Conservation (phyloP, 164 flowering plant species). For the Berberis vulgaris region DNA sequence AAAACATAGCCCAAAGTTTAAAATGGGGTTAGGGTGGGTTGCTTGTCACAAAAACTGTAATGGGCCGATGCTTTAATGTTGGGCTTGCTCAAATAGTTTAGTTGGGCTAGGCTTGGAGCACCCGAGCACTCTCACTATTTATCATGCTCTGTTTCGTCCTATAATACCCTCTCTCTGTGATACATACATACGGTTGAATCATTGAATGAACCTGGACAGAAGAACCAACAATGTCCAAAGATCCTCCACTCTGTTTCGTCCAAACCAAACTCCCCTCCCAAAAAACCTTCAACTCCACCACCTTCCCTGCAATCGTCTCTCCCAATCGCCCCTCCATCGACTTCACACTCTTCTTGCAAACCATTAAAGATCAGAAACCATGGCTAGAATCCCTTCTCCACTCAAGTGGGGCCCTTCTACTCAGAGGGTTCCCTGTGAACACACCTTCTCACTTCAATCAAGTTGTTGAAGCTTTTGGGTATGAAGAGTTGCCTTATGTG, state of each 20-base stretch:
- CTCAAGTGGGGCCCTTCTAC: constrained; percentile 59
- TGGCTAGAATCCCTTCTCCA: constrained; percentile 45
- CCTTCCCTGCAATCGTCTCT: constrained; percentile 41
- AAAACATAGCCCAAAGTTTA: no score
- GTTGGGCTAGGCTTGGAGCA: no score
- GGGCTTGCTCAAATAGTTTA: no score
- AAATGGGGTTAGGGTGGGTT: no score
- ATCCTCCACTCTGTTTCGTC: constrained; percentile 3
- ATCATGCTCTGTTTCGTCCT: no score
- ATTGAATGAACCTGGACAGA: no score
- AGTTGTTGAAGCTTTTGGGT: constrained; percentile 85
- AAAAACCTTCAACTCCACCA: constrained; percentile 8
- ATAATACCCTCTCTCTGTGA: no score
- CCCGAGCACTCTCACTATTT: no score
- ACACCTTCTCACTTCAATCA: constrained; percentile 72
- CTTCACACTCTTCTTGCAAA: constrained; percentile 10
- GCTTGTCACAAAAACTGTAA: no score
- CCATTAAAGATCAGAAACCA: constrained; percentile 34
- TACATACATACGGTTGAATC: no score
- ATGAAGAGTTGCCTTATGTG: constrained; percentile 72
- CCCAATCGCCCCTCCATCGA: constrained; percentile 15
- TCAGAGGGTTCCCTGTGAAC: constrained; percentile 53
- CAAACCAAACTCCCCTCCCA: constrained; percentile 18
- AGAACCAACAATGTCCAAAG: no score
- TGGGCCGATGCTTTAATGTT: no score